These are phyloP conservation scores for Gillenia trifoliata DNA, from an alignment of 306 rosid species.

Conservation along the genomic window DNA sequence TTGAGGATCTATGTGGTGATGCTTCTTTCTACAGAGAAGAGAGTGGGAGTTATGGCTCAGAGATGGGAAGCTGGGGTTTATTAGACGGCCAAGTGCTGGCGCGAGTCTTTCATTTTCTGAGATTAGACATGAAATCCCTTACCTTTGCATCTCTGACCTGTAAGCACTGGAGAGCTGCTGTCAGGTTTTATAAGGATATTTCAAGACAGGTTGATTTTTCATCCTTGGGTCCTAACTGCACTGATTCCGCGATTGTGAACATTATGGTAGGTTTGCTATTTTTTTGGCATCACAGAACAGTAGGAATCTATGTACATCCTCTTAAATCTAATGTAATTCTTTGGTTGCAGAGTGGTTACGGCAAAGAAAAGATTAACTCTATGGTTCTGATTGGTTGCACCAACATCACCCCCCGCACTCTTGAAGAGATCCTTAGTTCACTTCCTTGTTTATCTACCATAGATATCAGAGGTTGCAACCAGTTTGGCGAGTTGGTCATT, in stretches of 20 bases:
- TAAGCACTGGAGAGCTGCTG: slow-evolving; percentile 83
- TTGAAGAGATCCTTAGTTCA: slow-evolving; percentile 72
- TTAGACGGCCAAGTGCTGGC: slow-evolving; percentile 74
- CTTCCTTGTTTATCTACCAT: slow-evolving; percentile 65
- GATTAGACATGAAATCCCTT: slow-evolving; percentile 76
- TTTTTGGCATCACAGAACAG: slow-evolving; percentile 17
- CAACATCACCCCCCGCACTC: slow-evolving; percentile 58
- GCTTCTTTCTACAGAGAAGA: slow-evolving; percentile 41
- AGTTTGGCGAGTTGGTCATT: slow-evolving; percentile 60
- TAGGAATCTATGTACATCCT: slow-evolving; percentile 12
- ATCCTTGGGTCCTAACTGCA: slow-evolving; percentile 71
- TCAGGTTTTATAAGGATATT: slow-evolving; percentile 61
- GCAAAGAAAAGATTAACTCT: slow-evolving; percentile 67
- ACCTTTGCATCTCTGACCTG: slow-evolving; percentile 73
- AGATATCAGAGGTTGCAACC: slow-evolving; percentile 87
- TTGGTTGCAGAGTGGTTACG: slow-evolving; percentile 67
- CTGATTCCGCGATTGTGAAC: slow-evolving; percentile 55
- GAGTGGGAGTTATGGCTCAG: slow-evolving; percentile 39
- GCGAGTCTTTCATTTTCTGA: slow-evolving; percentile 70
- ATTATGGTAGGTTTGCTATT: slow-evolving; percentile 58
- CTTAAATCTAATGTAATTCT: slow-evolving; percentile 26
- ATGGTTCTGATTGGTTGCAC: slow-evolving; percentile 71
- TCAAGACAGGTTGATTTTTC: slow-evolving; percentile 76
- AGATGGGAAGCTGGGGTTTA: slow-evolving; percentile 62
- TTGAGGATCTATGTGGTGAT: slow-evolving; percentile 75